A percentile compares a stretch with the other conserved stretches of the same genome.
Evolutionary conservation across 805 yeast species (phyloP).

Genomic region (Hermanozyma aechmeae): DNA sequence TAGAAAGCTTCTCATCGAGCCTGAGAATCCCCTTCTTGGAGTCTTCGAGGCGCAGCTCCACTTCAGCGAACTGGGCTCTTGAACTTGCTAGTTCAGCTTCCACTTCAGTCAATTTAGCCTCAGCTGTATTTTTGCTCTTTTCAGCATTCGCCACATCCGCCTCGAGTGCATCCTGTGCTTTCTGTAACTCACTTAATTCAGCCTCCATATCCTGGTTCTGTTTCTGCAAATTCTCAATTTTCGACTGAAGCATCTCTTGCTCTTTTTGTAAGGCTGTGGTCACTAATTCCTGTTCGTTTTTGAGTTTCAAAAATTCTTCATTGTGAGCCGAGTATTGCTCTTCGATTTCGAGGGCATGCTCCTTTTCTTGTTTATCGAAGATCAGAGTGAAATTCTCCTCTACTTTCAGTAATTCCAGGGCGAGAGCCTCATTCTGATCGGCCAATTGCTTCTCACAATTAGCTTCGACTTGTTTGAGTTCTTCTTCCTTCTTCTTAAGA

Average conservation of each 20-base stretch:
- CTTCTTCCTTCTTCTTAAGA: no score
- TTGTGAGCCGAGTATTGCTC: no score
- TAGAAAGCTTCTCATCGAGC: constrained; percentile 2
- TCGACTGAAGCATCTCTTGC: constrained; percentile 1
- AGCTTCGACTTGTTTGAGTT: no score
- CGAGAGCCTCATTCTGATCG: no score
- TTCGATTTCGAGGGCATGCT: no score
- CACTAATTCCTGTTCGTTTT: constrained; percentile 2
- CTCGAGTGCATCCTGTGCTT: constrained; percentile 1
- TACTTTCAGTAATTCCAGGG: no score
- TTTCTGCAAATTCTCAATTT: constrained; percentile 4
- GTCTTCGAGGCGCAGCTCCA: not conserved
- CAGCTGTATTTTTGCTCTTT: constrained; percentile 3
- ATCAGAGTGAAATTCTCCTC: no score
- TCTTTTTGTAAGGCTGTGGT: constrained; percentile 1
- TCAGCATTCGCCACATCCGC: not conserved
- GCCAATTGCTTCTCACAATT: no score
- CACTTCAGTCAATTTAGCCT: constrained; percentile 3
- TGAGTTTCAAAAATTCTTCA: constrained; percentile 4
- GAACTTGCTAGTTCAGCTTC: not conserved
- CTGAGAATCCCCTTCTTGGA: not conserved
- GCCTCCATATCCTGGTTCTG: constrained; percentile 5
- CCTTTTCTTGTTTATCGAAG: no score
- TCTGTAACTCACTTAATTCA: constrained; percentile 1
- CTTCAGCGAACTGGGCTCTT: not conserved